A percentile compares a stretch with the other conserved stretches of the same genome.
phyloP scores from a whole-genome alignment of 257 asterid genomes.

The Nicotiana tabacum region DNA sequence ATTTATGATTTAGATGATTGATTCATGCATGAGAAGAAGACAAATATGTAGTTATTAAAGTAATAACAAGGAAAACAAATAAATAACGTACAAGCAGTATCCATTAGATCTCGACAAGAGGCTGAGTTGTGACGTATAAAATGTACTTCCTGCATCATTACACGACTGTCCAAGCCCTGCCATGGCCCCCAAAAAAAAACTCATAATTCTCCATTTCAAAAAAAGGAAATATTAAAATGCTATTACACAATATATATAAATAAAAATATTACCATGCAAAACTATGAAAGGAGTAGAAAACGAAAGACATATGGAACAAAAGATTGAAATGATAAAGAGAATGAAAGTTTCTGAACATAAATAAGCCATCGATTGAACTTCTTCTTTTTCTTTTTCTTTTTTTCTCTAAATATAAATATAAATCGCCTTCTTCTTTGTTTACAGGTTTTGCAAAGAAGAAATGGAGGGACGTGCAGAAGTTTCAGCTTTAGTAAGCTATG shows the following conservation, averaged over 20 bases:
- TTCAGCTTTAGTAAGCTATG: too few species aligned
- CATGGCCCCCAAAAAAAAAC: background rate
- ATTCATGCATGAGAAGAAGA: background rate
- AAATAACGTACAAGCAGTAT: conserved; percentile 12
- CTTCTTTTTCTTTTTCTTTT: background rate
- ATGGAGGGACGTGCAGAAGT: too few species aligned
- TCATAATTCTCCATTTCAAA: background rate
- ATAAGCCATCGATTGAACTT: background rate
- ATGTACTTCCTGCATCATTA: background rate
- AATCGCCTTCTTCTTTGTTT: background rate
- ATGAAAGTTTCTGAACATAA: background rate
- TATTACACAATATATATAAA: background rate
- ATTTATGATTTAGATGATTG: background rate
- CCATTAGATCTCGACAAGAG: conserved; percentile 17
- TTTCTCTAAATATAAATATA: background rate
- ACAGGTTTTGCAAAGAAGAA: background rate
- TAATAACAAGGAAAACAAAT: background rate
- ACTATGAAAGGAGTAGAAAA: conserved; percentile 27
- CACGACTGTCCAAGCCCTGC: conserved; percentile 22
- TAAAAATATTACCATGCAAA: conserved; percentile 18
- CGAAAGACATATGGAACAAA: conserved; percentile 1
- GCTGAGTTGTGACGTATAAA: background rate
- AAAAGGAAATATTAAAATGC: too few species aligned
- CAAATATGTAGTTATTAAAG: too few species aligned
- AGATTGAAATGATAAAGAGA: background rate